Percentiles rank a stretch among this genome's conserved stretches.
These are phyloP conservation scores for Tylopilus sp. DNA, from an alignment of 768 basidiomycete genomes.

Conservation along the genomic window DNA sequence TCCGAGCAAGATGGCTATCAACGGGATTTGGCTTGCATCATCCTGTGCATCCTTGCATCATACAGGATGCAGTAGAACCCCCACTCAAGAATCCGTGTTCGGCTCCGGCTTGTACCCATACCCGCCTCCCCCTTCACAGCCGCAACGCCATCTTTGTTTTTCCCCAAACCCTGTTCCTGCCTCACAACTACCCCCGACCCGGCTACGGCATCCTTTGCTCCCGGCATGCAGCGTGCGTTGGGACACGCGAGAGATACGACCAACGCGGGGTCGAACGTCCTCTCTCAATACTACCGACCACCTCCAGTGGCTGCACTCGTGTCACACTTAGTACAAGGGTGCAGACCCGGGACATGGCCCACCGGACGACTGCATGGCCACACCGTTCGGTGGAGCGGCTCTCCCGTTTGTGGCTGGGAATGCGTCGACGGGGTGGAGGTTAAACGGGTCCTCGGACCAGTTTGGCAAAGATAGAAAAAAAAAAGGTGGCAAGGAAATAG, in stretches of 20 bases:
- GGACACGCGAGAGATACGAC: too few relatives aligned
- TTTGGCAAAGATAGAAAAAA: conserved; percentile 1
- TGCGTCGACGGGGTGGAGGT: conserved; percentile 7
- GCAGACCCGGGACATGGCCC: too few relatives aligned
- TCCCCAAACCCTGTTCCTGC: too few relatives aligned
- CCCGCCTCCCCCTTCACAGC: conserved; percentile 12
- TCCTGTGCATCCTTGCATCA: conserved; percentile 21
- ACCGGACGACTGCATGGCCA: conserved; percentile 4
- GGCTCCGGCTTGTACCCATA: conserved; percentile 20
- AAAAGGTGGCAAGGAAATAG: conserved; percentile 2
- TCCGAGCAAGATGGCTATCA: conserved; percentile 25
- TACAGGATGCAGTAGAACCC: neutral
- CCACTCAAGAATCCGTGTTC: neutral
- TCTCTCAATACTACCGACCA: conserved; percentile 15
- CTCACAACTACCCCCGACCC: too few relatives aligned
- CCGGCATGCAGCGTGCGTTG: too few relatives aligned
- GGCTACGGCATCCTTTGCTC: too few relatives aligned
- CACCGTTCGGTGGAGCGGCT: conserved; percentile 21
- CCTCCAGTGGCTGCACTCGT: too few relatives aligned
- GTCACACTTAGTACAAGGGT: too few relatives aligned
- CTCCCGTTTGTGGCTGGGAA: conserved; percentile 15
- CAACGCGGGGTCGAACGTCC: too few relatives aligned
- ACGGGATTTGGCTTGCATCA: conserved; percentile 11
- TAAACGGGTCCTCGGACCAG: conserved; percentile 18
- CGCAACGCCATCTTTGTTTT: conserved; percentile 1